Conservation (phyloP, 2,329 filamentous ascomycete genomes). For the Fusarium continuum region DNA sequence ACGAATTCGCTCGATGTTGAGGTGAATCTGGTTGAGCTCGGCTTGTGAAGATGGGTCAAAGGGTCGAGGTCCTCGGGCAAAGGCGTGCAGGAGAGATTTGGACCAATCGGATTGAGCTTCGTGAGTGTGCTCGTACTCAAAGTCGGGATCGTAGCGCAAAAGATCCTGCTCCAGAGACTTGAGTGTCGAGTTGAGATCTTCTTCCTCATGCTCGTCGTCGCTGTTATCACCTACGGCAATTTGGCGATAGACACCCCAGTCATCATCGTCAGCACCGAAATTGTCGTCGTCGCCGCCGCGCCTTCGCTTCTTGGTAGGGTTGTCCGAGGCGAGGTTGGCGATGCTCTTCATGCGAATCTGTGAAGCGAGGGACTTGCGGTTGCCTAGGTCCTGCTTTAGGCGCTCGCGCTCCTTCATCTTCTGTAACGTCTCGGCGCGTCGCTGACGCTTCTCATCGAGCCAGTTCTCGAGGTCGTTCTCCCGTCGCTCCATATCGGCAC, state of each 20-base stretch:
- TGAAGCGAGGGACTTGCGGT: slow-evolving; percentile 93
- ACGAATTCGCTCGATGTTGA: slow-evolving; percentile 95
- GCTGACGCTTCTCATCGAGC: slow-evolving; percentile 82
- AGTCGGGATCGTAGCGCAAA: slow-evolving; percentile 84
- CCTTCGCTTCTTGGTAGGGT: slow-evolving; percentile 82
- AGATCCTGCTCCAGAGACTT: slow-evolving; percentile 85
- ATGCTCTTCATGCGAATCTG: slow-evolving; percentile 99
- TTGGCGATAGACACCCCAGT: slow-evolving; percentile 96
- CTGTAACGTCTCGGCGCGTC: slow-evolving; percentile 74
- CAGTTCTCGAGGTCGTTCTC: slow-evolving; percentile 86
- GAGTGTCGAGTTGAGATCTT: slow-evolving; percentile 79
- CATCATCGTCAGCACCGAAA: slow-evolving; percentile 96
- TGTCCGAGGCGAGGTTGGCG: slow-evolving; percentile 92
- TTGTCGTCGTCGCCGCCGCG: slow-evolving; percentile 93
- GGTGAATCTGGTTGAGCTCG: slow-evolving; percentile 86
- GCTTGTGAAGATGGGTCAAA: slow-evolving; percentile 83
- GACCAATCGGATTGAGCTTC: slow-evolving; percentile 97
- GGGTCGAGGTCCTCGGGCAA: slow-evolving; percentile 85
- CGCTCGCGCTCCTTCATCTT: slow-evolving; percentile 94
- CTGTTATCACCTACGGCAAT: slow-evolving; percentile 85
- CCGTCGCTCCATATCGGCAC: slow-evolving; percentile 82
- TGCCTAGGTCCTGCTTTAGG: slow-evolving; percentile 92
- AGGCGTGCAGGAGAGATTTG: slow-evolving; percentile 88
- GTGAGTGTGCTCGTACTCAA: slow-evolving; percentile 90
- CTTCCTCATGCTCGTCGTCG: slow-evolving; percentile 92